Base-by-base conservation (phyloP, 148 eudicot genomes). In the Fagopyrum homotropicum region DNA sequence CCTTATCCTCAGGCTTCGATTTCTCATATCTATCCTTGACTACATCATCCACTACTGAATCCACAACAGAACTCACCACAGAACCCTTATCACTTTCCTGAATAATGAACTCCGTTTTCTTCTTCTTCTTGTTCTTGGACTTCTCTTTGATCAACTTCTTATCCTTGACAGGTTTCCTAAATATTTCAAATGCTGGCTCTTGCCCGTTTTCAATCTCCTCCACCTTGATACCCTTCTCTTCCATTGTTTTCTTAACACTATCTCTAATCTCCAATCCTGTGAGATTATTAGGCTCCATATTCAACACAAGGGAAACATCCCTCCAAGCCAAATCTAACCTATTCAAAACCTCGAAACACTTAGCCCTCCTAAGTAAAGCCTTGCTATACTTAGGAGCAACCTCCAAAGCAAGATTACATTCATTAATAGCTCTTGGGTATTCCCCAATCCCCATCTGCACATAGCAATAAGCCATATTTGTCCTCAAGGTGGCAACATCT, bases 331-430 rank as follows among this genome's bases (percentile, higher is more conserved):
- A 83, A 72, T 88, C 98, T 30, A 89, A 80, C 85, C 90, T 85
- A 80, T 88, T 83, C 87, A 95, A 76, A 64, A 85, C 89, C 83
- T 90, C 97, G 72, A 89, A 95, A 80, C 98, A 95, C 85, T 79
- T 90, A 1, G 97, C 97, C 79, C 98, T 89, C 85, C 80, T 95
- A 84, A 95, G 81, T 73, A 95, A 81, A 11, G 92, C 98, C 82
- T 95, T 95, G 81, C 93, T 95, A 77, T 90, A 95, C 87, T 90
- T 95, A 6, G 98, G 98, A n/a, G 97, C 90, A 78, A 95, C 98
- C 77, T 90, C 91, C 56, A 95, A 86, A 8, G 98, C 98, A 80
- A 92, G 81, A 79, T 95, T 95, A 79, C 98, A 95, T 75, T 95
- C 96, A 40, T 80, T 81, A 30, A 95, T 90, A 4, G 98, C 98